Conservation (phyloP, 2,329 filamentous ascomycete genomes). For the Paecilomyces dactylethromorphus region DNA sequence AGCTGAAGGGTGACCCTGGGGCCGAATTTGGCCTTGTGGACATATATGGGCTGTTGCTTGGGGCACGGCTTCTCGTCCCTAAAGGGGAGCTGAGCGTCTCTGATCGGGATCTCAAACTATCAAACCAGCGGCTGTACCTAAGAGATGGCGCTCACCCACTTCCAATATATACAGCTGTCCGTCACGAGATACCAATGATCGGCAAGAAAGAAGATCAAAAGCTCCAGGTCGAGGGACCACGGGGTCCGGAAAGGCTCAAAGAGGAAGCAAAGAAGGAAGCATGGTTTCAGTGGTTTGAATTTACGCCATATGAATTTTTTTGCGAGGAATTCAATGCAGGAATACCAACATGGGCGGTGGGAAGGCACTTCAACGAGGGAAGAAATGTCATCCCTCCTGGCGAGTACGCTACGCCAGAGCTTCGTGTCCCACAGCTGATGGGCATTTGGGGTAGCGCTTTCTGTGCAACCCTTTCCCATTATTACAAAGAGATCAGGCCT, state of each 20-base stretch:
- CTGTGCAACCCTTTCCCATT: conserved; percentile 90
- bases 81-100: conserved; percentile 74
- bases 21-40: conserved; percentile 89
- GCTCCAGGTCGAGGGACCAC: conserved; percentile 17
- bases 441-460: conserved; percentile 97
- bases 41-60: conserved; percentile 80
- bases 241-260: conserved; percentile 30
- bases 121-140: conserved; percentile 72
- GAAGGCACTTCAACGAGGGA: conserved; percentile 72
- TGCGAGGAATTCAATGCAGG: conserved; percentile 87
- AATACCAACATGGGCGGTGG: conserved; percentile 91
- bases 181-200: conserved; percentile 81
- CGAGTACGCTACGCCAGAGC: conserved; percentile 69
- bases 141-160: conserved; percentile 74
- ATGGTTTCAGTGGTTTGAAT: conserved; percentile 98
- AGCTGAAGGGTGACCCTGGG: conserved; percentile 72
- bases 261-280: conserved; percentile 55
- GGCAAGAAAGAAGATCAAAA: conserved; percentile 24
- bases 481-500: conserved; percentile 90
- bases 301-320: conserved; percentile 90
- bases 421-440: conserved; percentile 75
- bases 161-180: conserved; percentile 91
- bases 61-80: conserved; percentile 77
- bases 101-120: conserved; percentile 79
- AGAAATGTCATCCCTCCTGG: conserved; percentile 56